phyloP scores from a whole-genome alignment of 345 rosid genomes.

The Punica granatum region DNA sequence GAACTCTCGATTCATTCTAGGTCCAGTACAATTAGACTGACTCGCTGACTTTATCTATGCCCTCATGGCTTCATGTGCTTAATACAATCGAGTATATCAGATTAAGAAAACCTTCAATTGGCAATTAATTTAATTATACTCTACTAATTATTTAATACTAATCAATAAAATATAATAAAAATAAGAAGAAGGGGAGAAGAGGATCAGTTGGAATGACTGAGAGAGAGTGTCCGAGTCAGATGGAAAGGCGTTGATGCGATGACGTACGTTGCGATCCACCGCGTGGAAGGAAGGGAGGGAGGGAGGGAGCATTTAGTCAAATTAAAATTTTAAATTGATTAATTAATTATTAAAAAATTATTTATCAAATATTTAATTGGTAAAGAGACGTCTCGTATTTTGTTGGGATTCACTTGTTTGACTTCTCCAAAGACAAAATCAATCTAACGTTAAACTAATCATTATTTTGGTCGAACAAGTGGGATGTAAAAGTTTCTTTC shows the following conservation, averaged over 20 bases:
- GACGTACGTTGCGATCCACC: constrained; percentile 7
- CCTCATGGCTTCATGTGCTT: not conserved
- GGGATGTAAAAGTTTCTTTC: no score
- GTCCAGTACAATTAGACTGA: no score
- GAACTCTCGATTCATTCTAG: not conserved
- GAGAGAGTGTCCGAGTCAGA: not conserved
- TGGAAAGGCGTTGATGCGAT: not conserved
- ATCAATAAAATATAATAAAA: no score
- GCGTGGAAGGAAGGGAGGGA: not conserved
- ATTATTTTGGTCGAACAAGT: not conserved
- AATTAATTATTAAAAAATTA: no score
- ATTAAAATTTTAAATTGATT: no score
- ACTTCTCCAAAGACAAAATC: constrained; percentile 7
- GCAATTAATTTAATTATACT: not conserved
- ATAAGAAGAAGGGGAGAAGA: not conserved
- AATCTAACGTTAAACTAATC: not conserved
- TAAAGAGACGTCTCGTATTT: not conserved
- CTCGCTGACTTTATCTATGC: not conserved
- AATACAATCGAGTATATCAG: not conserved
- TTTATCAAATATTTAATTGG: not conserved
- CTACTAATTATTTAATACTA: no score
- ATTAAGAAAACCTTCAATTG: not conserved
- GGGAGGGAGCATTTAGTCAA: no score
- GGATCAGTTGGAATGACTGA: no score
- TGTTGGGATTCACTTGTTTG: constrained; percentile 9